A percentile compares a stretch with the other conserved stretches of the same genome.
Conservation (phyloP, 768 basidiomycete species). For the Hydnomerulius pinastri region DNA sequence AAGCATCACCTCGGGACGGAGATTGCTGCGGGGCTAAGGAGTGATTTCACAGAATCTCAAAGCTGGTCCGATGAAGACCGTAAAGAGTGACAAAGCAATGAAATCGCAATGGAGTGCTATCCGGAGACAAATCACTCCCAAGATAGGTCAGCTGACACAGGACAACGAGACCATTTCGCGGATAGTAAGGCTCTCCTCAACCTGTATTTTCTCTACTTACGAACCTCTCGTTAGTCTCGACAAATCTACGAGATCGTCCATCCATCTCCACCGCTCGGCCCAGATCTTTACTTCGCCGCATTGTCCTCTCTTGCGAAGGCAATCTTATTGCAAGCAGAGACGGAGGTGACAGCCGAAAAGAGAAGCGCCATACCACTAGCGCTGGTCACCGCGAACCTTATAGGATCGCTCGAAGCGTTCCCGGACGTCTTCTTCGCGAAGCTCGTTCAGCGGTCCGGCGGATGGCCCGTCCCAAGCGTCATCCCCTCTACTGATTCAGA, state of each 20-base stretch:
- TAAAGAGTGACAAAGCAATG: constrained; percentile 57
- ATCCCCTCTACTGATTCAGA: constrained; percentile 57
- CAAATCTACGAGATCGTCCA: constrained; percentile 46
- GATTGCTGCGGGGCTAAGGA: constrained; percentile 25
- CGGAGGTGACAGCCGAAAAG: constrained; percentile 88
- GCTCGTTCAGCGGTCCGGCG: constrained; percentile 84
- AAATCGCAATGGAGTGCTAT: constrained; percentile 66
- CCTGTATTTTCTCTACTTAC: constrained; percentile 13
- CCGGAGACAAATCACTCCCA: constrained; percentile 81
- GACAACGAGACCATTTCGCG: constrained; percentile 58
- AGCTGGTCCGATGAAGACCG: constrained; percentile 56
- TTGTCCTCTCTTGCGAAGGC: constrained; percentile 88
- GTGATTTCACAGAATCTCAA: constrained; percentile 55
- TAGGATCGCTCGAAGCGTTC: constrained; percentile 60
- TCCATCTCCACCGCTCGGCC: constrained; percentile 29
- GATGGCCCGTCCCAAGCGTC: constrained; percentile 77
- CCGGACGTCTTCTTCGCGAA: constrained; percentile 79
- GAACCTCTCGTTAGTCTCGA: constrained; percentile 31
- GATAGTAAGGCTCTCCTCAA: constrained; percentile 51
- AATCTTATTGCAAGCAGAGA: constrained; percentile 90
- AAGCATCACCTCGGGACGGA: constrained; percentile 17
- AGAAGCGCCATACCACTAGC: constrained; percentile 84
- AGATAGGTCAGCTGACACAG: constrained; percentile 85
- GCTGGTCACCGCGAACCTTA: constrained; percentile 64
- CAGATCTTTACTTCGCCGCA: constrained; percentile 66